Conservation (phyloP, 164 flowering plant genomes). For the Sedum album region DNA sequence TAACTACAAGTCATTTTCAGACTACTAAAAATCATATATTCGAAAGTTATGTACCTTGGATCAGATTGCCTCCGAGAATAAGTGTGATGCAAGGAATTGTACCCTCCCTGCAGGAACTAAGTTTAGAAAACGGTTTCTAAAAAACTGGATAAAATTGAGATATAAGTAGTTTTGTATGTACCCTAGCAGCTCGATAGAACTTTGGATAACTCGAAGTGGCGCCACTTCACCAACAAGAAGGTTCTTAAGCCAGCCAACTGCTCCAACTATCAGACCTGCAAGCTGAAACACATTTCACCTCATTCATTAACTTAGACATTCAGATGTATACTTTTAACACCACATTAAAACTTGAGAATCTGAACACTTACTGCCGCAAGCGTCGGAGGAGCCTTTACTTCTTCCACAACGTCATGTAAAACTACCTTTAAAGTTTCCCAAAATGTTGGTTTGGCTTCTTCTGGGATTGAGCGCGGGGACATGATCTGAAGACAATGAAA, state of each 20-base stretch:
- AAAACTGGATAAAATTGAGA: neutral
- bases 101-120: slow-evolving; percentile 49
- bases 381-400: slow-evolving; percentile 84
- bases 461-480: slow-evolving; percentile 10
- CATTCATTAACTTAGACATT: neutral
- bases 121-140: neutral
- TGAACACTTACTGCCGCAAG: slow-evolving; percentile 60
- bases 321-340: neutral
- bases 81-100: slow-evolving; percentile 89
- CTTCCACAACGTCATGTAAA: slow-evolving; percentile 47
- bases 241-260: slow-evolving; percentile 49
- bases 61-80: slow-evolving; percentile 88
- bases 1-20: neutral
- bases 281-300: slow-evolving; percentile 31
- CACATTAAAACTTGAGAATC: neutral
- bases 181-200: slow-evolving; percentile 71
- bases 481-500: slow-evolving; percentile 10
- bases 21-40: neutral
- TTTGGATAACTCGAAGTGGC: slow-evolving; percentile 75
- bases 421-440: slow-evolving; percentile 26
- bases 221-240: slow-evolving; percentile 65
- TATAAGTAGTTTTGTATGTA: slow-evolving; percentile 14
- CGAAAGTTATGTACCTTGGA: slow-evolving; percentile 41
- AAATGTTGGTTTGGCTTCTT: neutral
- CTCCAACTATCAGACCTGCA: slow-evolving; percentile 68